Base-by-base conservation (phyloP, 352 stramenopile genomes). In the Pythium insidiosum region DNA sequence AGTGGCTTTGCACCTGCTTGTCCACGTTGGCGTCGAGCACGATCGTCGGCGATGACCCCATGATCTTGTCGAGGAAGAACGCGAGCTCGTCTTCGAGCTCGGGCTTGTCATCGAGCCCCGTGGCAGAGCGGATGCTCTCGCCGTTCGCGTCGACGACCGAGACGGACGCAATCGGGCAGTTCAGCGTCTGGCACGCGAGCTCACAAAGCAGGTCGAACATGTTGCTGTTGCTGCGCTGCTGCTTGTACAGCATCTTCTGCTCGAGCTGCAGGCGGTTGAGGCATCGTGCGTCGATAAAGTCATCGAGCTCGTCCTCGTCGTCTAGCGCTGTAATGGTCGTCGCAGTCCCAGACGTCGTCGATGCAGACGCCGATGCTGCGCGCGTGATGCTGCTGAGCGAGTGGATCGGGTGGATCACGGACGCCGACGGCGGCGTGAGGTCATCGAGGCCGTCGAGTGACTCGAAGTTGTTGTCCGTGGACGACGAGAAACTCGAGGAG, bases 151-250 rank as follows among this genome's bases (percentile, higher is more conserved):
- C 69, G 7, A 78, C 24, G 53, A 88, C 77, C 22, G 66, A 87
- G 25, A 90, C 73, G 13, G 73, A 84, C 10, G 78, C 78, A 49
- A 90, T 85, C 5, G 78, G 78, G 26, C 78, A 90, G 44, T 70
- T 69, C 22, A 90, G 67, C n/a, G 78, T 86, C 47, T 90, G 73
- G 52, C 78, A 86, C 33, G 78, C 78, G 35, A 90, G 61, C 40
- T 88, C 78, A 47, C 78, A 90, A 28, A 90, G 61, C 20, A 90
- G 59, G 37, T 81, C 74, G 19, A 88, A 88, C 74, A 86, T 88
- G 58, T 84, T 84, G 60, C 68, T 79, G 51, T 64, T 66, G 39
- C 35, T 15, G 46, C 23, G 16, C 45, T 10, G 29, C 20, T 5
- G 43, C 62, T 68, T 29, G 53, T 59, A 4, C n/a, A 31, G n/a